Conservation (phyloP, 345 rosid genomes). For the Combretum micranthum region DNA sequence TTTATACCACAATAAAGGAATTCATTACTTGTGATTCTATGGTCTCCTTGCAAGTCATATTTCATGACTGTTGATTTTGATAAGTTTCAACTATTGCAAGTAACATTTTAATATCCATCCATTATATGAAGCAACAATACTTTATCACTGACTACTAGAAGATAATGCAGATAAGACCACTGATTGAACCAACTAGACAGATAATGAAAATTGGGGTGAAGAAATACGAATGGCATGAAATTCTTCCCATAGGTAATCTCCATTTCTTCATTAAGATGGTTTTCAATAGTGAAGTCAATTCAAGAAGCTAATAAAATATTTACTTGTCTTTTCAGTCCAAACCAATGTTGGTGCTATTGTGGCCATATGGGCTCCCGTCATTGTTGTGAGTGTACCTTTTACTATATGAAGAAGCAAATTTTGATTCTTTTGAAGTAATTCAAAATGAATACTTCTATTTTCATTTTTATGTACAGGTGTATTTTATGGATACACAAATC, state of each 20-base stretch:
- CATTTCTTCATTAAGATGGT: background rate
- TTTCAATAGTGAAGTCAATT: constrained; percentile 3
- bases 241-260: constrained; percentile 68
- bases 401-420: background rate
- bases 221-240: constrained; percentile 78
- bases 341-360: constrained; percentile 84
- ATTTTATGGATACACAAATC: constrained; percentile 96
- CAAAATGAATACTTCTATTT: background rate
- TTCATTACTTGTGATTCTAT: background rate
- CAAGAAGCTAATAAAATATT: constrained; percentile 8
- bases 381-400: constrained; percentile 54
- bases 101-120: too few relatives aligned
- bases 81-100: background rate
- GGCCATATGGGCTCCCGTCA: constrained; percentile 94
- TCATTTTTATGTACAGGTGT: constrained; percentile 43
- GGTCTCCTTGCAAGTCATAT: too few relatives aligned
- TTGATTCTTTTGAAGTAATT: too few relatives aligned
- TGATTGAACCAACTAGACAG: constrained; percentile 70
- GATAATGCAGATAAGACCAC: constrained; percentile 74
- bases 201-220: constrained; percentile 68
- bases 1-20: background rate
- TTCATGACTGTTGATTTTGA: too few relatives aligned
- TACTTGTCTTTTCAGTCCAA: constrained; percentile 50
- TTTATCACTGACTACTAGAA: constrained; percentile 3
- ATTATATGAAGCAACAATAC: background rate